A percentile compares a stretch with the other conserved stretches of the same genome.
These are phyloP conservation scores for Leccinum disarticulatum DNA, from an alignment of 768 basidiomycete species.

Conservation along the genomic window DNA sequence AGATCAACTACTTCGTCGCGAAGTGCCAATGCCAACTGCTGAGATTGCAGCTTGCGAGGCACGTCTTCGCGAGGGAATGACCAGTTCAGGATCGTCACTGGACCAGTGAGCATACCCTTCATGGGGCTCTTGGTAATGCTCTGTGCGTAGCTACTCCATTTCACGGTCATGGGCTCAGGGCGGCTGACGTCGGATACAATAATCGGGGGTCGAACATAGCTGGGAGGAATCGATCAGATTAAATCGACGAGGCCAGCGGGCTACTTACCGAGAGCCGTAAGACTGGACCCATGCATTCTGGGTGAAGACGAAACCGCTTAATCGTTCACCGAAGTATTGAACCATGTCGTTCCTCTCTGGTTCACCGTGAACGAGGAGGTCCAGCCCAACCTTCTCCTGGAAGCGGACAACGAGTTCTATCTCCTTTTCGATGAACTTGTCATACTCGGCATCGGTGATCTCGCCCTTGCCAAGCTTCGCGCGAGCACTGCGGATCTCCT, in stretches of 20 bases:
- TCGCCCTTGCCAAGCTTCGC: conserved; percentile 93
- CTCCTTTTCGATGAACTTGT: conserved; percentile 98
- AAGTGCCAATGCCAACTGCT: conserved; percentile 96
- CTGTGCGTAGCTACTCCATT: conserved; percentile 97
- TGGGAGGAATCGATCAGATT: conserved; percentile 26
- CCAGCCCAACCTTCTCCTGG: conserved; percentile 96
- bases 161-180: conserved; percentile 89
- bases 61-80: conserved; percentile 99
- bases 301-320: conserved; percentile 96
- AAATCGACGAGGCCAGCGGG: conserved; percentile 6
- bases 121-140: conserved; percentile 90
- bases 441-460: conserved; percentile 83
- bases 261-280: conserved; percentile 90
- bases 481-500: conserved; percentile 97
- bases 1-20: conserved; percentile 98
- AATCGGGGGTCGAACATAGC: conserved; percentile 97
- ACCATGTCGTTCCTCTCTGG: conserved; percentile 99
- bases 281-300: conserved; percentile 99
- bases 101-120: conserved; percentile 99
- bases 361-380: conserved; percentile 97
- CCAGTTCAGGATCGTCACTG: conserved; percentile 99
- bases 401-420: conserved; percentile 90
- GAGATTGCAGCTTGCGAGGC: conserved; percentile 93
- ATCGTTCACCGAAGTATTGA: conserved; percentile 98
- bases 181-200: conserved; percentile 98